A percentile compares a stretch with the other conserved stretches of the same genome.
These are phyloP conservation scores for Candida michaelii DNA, from an alignment of 805 yeast species.

Conservation along the genomic window DNA sequence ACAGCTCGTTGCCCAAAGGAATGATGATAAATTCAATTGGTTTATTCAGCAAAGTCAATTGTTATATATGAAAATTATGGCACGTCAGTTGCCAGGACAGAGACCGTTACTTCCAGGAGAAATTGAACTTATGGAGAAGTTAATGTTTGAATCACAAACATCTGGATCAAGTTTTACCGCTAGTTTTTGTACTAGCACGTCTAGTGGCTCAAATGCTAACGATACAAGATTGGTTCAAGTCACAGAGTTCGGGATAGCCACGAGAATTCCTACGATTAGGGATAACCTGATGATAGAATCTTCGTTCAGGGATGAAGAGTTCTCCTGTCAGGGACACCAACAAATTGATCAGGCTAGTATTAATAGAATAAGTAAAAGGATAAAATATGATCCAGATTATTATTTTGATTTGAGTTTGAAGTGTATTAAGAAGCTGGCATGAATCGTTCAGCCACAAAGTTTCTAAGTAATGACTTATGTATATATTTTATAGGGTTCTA, in stretches of 20 bases:
- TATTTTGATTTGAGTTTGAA: slow-evolving; percentile 7
- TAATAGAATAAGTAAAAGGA: slow-evolving; percentile 2
- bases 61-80: slow-evolving; percentile 9
- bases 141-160: background rate
- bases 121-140: slow-evolving; percentile 3
- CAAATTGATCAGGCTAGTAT: slow-evolving; percentile 10
- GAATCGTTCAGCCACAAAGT: too few species aligned
- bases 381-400: slow-evolving; percentile 9
- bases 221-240: too few species aligned
- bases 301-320: slow-evolving; percentile 10
- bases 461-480: too few species aligned
- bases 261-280: slow-evolving; percentile 8
- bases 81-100: slow-evolving; percentile 10
- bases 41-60: slow-evolving; percentile 11
- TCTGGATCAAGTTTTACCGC: background rate
- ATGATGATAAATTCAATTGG: slow-evolving; percentile 3
- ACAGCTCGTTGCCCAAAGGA: background rate
- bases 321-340: slow-evolving; percentile 2
- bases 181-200: background rate
- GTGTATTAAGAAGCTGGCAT: too few species aligned
- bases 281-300: slow-evolving; percentile 2
- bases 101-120: slow-evolving; percentile 1
- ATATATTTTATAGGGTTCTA: too few species aligned
- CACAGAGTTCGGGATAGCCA: slow-evolving; percentile 6
- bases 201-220: too few species aligned